phyloP scores from a whole-genome alignment of 2,329 filamentous ascomycete genomes.

The Fusarium sacchari region DNA sequence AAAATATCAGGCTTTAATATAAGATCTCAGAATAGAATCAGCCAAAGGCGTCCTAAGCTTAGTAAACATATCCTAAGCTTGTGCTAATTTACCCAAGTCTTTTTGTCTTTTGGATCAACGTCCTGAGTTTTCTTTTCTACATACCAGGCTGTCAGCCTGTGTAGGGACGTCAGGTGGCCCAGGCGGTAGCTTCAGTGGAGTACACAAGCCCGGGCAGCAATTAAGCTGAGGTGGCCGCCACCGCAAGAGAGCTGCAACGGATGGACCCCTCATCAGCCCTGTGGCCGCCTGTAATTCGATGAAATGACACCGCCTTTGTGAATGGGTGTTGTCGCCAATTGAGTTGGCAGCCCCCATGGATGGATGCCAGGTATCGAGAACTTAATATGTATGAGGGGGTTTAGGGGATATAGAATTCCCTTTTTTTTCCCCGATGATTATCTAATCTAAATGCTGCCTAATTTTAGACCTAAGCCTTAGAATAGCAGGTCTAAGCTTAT shows the following conservation, averaged over 20 bases:
- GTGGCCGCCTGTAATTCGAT: slow-evolving; percentile 39
- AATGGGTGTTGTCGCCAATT: slow-evolving; percentile 7
- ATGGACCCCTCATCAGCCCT: slow-evolving; percentile 40
- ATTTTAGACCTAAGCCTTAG: neutral
- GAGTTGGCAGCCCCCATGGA: slow-evolving; percentile 6
- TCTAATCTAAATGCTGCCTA: neutral
- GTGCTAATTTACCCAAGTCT: neutral
- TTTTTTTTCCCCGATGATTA: neutral
- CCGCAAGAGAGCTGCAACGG: slow-evolving; percentile 26
- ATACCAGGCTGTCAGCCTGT: no score
- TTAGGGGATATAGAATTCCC: neutral
- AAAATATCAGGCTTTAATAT: neutral
- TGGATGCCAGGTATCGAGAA: neutral
- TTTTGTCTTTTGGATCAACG: neutral
- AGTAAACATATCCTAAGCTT: neutral
- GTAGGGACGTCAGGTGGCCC: neutral
- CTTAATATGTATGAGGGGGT: neutral
- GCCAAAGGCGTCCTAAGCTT: neutral
- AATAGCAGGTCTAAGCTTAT: neutral
- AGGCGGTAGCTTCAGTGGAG: slow-evolving; percentile 16
- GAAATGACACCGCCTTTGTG: slow-evolving; percentile 40
- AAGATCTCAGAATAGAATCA: neutral
- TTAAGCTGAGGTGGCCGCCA: slow-evolving; percentile 21
- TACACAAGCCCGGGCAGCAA: neutral
- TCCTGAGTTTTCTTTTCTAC: neutral